Conservation (phyloP, 768 basidiomycete genomes). For the Naganishia onofrii region DNA sequence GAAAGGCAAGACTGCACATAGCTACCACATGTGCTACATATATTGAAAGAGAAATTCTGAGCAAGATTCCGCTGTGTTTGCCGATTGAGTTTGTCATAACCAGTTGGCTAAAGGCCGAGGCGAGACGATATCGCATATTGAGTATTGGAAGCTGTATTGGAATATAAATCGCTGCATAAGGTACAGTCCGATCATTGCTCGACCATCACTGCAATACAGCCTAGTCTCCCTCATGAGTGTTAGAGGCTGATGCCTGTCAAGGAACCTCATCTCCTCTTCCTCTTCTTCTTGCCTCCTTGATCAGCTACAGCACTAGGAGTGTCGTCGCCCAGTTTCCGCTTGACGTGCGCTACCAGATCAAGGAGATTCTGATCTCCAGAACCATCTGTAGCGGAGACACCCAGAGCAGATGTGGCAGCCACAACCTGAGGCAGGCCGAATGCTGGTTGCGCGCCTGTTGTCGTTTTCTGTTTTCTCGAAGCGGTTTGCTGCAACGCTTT, state of each 20-base stretch:
- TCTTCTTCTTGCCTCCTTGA: constrained; percentile 27
- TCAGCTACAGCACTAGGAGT: constrained; percentile 33
- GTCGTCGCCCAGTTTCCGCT: constrained; percentile 62
- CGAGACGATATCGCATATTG: no score
- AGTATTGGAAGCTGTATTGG: no score
- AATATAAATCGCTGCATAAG: no score
- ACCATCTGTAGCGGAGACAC: constrained; percentile 2
- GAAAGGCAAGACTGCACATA: no score
- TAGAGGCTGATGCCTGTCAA: neutral
- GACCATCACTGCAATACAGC: neutral
- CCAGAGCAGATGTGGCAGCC: constrained; percentile 17
- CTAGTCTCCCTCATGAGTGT: neutral
- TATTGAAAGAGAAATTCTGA: no score
- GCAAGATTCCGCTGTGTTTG: no score
- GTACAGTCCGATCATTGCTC: no score
- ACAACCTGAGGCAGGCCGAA: constrained; percentile 11
- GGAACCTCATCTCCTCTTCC: constrained; percentile 5
- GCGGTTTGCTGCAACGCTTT: constrained; percentile 24
- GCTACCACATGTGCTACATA: no score
- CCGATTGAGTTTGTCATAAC: no score
- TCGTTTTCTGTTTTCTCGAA: constrained; percentile 6
- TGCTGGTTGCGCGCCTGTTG: constrained; percentile 5
- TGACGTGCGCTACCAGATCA: constrained; percentile 78
- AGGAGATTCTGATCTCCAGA: constrained; percentile 55
- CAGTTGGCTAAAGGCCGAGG: no score